Base-by-base conservation (phyloP, 2,329 filamentous ascomycete species). In the Fusarium sororula region DNA sequence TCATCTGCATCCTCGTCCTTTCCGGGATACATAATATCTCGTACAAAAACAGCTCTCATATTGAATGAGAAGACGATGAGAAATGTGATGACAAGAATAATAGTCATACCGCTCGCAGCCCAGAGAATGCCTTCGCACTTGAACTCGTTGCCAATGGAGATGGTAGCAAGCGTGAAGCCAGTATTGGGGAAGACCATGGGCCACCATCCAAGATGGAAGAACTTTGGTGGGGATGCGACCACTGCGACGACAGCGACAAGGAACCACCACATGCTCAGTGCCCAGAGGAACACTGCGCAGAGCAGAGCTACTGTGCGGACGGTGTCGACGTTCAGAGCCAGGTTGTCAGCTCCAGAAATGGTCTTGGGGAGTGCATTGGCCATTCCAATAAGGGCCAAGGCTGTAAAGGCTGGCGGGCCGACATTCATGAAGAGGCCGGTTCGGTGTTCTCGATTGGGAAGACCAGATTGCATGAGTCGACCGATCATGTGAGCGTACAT, bases 351-450 rank as follows among this genome's bases (percentile, higher is more conserved):
- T 18, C 80, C 80, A 59, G 88, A 85, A 35, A 89, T 81, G 13
- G 81, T 82, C 48, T 83, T 81, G 12, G 88, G 87, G 8, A 81
- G 75, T 6, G 74, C 67, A 2, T 80, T 79, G 1, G 91, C 87
- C 87, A 94, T 91, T 54, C 91, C 91, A 42, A 94, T 88, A 45
- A 94, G 85, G 0, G 92, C 92, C 20, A 94, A 83, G 3, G 89
- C 90, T 1, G 92, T 94, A 83, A 93, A 94, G 3, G 90, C 88
- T 1, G 92, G 91, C 4, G 92, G 91, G 0, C 92, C 92, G n/a
- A 94, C 92, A 68, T 90, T 91, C 84, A 94, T 93, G 84, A 93
- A 94, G 79, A 94, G 88, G 2, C 89, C 92, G 0, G 92, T 90
- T 57, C 92, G 85, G 69, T 92, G 90, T 76, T 92, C 90, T 13